Base-by-base conservation (phyloP, 1,139 yeast species). In the Lodderomyces theae region DNA sequence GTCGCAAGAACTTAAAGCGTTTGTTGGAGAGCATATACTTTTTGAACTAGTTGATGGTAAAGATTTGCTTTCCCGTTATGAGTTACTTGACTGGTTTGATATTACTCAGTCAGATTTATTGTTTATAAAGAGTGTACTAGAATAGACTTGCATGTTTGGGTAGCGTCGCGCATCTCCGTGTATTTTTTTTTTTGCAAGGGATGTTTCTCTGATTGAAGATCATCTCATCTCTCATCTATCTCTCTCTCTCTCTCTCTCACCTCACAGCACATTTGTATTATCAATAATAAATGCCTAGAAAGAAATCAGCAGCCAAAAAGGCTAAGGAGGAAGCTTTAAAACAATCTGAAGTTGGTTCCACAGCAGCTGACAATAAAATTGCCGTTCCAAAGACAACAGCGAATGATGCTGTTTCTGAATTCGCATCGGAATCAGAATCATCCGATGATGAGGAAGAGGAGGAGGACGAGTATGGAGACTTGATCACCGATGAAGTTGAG, bases 231-330 rank as follows among this genome's bases (percentile, higher is more conserved):
- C 28, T 7, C 7, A n/a, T n/a, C n/a, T n/a, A n/a, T n/a, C n/a
- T n/a, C n/a, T n/a, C n/a, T n/a, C n/a, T n/a, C n/a, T n/a, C n/a
- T n/a, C n/a, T n/a, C n/a, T n/a, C n/a, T n/a, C n/a, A n/a, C n/a
- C n/a, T n/a, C n/a, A n/a, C n/a, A n/a, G n/a, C n/a, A n/a, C n/a
- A n/a, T n/a, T n/a, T n/a, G n/a, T n/a, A n/a, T n/a, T n/a, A n/a
- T n/a, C n/a, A n/a, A n/a, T n/a, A n/a, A n/a, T n/a, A n/a, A n/a
- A 87, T 87, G 96, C 86, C 95, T 35, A 82, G 96, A 78, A 87
- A 87, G 82, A 87, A 87, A 75, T 84, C 95, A 19, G 92, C 94
- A 34, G 74, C 92, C 44, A 86, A 83, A 57, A 84, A 70, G 61
- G 94, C 92, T 28, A 74, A 68, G 57, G 87, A 81, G 54, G 76